Base-by-base conservation (phyloP, 169 alveolate species). In the Cryptosporidium tyzzeri region DNA sequence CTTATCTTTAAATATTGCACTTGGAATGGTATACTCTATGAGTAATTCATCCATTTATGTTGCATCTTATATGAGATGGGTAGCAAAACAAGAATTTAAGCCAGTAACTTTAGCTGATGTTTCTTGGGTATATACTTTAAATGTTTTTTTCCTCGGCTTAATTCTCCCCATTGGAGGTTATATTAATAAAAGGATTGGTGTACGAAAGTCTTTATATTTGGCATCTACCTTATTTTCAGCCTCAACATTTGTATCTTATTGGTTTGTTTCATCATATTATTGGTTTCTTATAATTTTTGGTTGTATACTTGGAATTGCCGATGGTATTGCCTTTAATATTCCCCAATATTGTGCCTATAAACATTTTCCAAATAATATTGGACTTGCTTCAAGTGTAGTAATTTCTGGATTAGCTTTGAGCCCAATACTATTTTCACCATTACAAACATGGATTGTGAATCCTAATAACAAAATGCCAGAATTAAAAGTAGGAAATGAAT, bases 71-170 rank as follows among this genome's bases (percentile, higher is more conserved):
- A 80, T 80, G 89, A 59, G 71, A 29, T 31, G 71, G 51, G 50
- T 65, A 14, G 35, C 67, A 5, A 21, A 26, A 23, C 71, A 16
- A 29, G 62, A 50, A 44, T 37, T 55, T 7, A 65, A 62, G 41
- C 73, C 29, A 6, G 75, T 80, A 9, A 41, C 89, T 31, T 37
- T 80, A 7, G 51, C 89, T 3, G 89, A 80, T 45, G 18, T 80
- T 18, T 80, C 89, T n/a, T 80, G 89, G 89, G 89, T 80, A 18
- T 80, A 80, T 41, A 80, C 89, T 44, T 39, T 62, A 39, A 80
- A 80, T 39, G 80, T 80, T 2, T 61, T 53, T n/a, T 80, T 80
- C 26, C 23, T 80, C 7, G 89, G 89, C 6, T 9, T 80, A 8
- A 80, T 67, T 65, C 48, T 80, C 5, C 89, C 89, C 0, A 12